These are phyloP conservation scores for Colletotrichum musicola DNA, from an alignment of 2,329 filamentous ascomycete genomes.

Conservation along the genomic window DNA sequence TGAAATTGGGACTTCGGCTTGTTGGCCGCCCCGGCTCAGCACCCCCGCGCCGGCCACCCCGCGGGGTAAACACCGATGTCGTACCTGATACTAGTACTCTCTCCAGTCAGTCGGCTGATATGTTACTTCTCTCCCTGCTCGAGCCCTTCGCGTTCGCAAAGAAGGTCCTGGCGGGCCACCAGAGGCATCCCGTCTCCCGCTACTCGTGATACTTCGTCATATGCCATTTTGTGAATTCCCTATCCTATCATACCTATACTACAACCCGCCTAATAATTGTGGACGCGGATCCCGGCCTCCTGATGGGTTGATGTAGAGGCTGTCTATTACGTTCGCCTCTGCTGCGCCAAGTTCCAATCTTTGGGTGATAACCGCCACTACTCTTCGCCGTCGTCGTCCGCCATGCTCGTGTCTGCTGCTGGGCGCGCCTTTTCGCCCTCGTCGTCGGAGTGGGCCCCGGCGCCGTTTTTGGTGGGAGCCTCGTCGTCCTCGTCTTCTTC, in stretches of 20 bases:
- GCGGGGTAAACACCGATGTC: constrained; percentile 18
- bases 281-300: constrained; percentile 23
- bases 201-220: constrained; percentile 2
- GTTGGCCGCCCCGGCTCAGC: background rate
- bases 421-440: constrained; percentile 44
- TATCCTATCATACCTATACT: constrained; percentile 33
- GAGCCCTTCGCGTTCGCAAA: background rate
- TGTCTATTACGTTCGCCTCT: constrained; percentile 11
- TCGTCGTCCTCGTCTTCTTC: constrained; percentile 62
- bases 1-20: constrained; percentile 10
- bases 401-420: constrained; percentile 56
- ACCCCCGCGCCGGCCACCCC: background rate
- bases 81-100: background rate
- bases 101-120: background rate
- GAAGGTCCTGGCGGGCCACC: background rate
- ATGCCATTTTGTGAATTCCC: constrained; percentile 30
- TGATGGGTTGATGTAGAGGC: constrained; percentile 4
- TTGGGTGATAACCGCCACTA: constrained; percentile 18
- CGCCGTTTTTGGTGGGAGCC: constrained; percentile 39
- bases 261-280: constrained; percentile 30
- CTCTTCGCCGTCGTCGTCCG: constrained; percentile 52
- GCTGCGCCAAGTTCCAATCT: background rate
- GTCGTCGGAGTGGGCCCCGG: constrained; percentile 38
- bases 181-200: background rate
- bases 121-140: background rate